Evolutionary conservation across 305 asterid genomes (phyloP).

Genomic region (Fraxinus platypoda): DNA sequence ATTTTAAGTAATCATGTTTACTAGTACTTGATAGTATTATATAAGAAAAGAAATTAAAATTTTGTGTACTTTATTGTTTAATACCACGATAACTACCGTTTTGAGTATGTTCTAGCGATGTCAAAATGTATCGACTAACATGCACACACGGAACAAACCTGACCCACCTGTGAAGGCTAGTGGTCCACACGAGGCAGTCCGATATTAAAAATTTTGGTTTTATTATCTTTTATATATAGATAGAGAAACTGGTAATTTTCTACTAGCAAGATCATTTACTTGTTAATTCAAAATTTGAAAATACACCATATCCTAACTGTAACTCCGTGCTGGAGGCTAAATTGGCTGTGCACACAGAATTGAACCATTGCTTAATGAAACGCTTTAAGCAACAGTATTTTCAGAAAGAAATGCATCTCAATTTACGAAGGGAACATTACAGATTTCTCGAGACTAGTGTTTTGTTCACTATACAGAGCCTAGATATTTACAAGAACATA

Average conservation of each 20-base stretch:
- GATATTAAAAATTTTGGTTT: too few species aligned
- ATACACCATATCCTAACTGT: background rate
- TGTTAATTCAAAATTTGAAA: background rate
- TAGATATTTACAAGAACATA: conserved; percentile 16
- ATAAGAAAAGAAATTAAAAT: too few species aligned
- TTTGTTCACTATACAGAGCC: conserved; percentile 16
- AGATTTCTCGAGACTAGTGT: background rate
- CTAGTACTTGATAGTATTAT: background rate
- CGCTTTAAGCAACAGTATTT: background rate
- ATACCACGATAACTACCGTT: background rate
- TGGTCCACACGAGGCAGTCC: background rate
- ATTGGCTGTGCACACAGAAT: background rate
- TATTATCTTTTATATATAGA: too few species aligned
- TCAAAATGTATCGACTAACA: background rate
- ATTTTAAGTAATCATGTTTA: background rate
- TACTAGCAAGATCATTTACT: background rate
- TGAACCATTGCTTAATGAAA: background rate
- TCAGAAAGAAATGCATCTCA: conserved; percentile 9
- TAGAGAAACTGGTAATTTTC: background rate
- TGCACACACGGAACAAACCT: background rate
- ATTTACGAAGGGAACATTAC: conserved; percentile 12
- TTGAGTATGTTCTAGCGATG: background rate
- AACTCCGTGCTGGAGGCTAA: background rate
- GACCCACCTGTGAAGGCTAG: background rate
- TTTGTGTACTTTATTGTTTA: background rate